A percentile compares a stretch with the other conserved stretches of the same genome.
phyloP scores from a whole-genome alignment of 306 rosid genomes.

The Vicia sativa region DNA sequence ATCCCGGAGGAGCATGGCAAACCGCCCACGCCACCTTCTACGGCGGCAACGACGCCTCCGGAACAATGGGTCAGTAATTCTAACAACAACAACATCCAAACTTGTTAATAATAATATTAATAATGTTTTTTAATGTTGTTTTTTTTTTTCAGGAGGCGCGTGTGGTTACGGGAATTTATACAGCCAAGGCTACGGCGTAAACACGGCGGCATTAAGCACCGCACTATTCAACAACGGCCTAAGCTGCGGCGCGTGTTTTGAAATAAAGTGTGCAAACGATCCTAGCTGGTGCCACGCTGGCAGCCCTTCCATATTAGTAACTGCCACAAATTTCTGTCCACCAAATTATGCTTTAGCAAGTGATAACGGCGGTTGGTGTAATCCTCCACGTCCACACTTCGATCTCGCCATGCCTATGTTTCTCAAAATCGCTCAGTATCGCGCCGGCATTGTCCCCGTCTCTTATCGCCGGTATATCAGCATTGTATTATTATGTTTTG shows the following conservation, averaged over 20 bases:
- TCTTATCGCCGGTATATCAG: slow-evolving; percentile 83
- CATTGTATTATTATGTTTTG: too few species aligned
- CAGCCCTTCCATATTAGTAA: slow-evolving; percentile 68
- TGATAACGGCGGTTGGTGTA: slow-evolving; percentile 92
- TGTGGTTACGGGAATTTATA: slow-evolving; percentile 86
- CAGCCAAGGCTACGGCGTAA: slow-evolving; percentile 84
- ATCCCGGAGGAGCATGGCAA: slow-evolving; percentile 62
- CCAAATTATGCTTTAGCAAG: slow-evolving; percentile 71
- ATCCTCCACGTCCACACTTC: slow-evolving; percentile 84
- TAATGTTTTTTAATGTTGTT: neutral
- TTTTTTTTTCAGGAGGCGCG: slow-evolving; percentile 72
- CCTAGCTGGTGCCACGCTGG: slow-evolving; percentile 85
- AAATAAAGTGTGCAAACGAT: slow-evolving; percentile 61
- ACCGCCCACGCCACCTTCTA: slow-evolving; percentile 89
- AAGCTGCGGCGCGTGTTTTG: slow-evolving; percentile 86
- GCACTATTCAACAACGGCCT: slow-evolving; percentile 75
- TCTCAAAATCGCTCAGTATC: slow-evolving; percentile 77
- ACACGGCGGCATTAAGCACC: slow-evolving; percentile 88
- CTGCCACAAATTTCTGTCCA: slow-evolving; percentile 87
- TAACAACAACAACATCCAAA: neutral
- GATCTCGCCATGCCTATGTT: slow-evolving; percentile 94
- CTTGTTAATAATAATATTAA: neutral
- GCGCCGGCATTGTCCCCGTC: slow-evolving; percentile 89
- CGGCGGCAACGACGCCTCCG: slow-evolving; percentile 86
- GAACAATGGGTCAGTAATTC: slow-evolving; percentile 70